Evolutionary conservation across 2,329 filamentous ascomycete genomes (phyloP).

Genomic region (Monilinia laxa): DNA sequence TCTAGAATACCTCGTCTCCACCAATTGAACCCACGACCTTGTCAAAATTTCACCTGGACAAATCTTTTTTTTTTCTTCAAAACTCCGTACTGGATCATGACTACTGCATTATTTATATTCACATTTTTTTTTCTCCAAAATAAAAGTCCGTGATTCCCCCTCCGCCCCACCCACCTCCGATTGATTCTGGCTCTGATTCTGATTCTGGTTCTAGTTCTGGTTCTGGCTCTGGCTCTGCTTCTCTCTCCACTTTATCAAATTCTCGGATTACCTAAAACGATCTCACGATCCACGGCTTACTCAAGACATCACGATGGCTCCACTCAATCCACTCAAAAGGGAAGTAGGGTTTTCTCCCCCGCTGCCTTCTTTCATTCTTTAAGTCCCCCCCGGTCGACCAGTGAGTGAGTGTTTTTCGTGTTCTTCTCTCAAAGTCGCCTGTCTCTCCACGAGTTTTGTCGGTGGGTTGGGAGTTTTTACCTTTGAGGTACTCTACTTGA

Average conservation of each 20-base stretch:
- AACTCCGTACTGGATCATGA: neutral
- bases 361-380: too few relatives aligned
- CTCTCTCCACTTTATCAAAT: neutral
- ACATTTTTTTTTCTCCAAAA: neutral
- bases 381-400: too few relatives aligned
- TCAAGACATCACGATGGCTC: neutral
- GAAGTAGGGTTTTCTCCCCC: neutral
- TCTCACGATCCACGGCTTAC: neutral
- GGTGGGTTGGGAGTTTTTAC: too few relatives aligned
- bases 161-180: neutral
- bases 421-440: too few relatives aligned
- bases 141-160: too few relatives aligned
- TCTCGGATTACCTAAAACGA: slow-evolving; percentile 10
- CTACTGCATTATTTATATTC: neutral
- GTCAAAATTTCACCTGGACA: neutral
- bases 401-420: too few relatives aligned
- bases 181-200: too few relatives aligned
- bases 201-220: too few relatives aligned
- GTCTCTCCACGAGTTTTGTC: too few relatives aligned
- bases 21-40: neutral
- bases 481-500: too few relatives aligned
- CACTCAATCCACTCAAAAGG: neutral
- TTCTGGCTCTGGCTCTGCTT: neutral
- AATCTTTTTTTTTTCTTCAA: neutral
- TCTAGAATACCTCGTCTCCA: slow-evolving; percentile 20